Evolutionary conservation across 139 green algal genomes (phyloP), one percentile per base, ranked within the genome.

Genomic region (Micromonas commoda): DNA sequence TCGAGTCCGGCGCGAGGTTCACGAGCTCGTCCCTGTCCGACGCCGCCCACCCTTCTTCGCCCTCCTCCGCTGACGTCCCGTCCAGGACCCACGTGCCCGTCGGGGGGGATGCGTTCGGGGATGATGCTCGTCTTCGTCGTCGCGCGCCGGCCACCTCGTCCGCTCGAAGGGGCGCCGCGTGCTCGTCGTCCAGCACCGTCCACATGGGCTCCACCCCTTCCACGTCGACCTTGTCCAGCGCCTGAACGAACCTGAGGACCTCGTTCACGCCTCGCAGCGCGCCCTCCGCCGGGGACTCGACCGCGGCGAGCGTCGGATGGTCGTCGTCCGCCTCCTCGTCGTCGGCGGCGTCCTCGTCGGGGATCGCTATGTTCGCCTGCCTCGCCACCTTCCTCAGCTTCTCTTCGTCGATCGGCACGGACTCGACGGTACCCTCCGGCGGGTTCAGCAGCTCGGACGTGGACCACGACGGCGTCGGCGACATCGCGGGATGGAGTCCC

Each of bases 121-220:
- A n/a, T n/a, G n/a, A n/a, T n/a, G n/a, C n/a, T n/a, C n/a, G n/a
- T n/a, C n/a, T n/a, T n/a, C n/a, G 9, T 57, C 45, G 9, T 57
- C 45, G 9, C 16, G 9, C 16, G 9, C 9, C 16, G 9, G 45
- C 45, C 9, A 57, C 45, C 9, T 23, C 45, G 45, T 57, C 61
- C n/a, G 64, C 64, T n/a, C 33, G 26, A 13, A 71, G 33, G 28
- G 24, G 69, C 69, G 32, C 24, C 24, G 23, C 39, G 20, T 76
- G 9, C 23, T 3, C 69, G 23, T 16, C 34, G 20, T 63, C 31
- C 4, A 24, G 32, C 39, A 35, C 3, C 23, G 33, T 65, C 69
- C 69, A 76, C 69, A 76, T 76, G 34, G 69, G 33, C 69, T 52
- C 69, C 69, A 19, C 34, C 5, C 19, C 69, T 35, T 33, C 69